These are phyloP conservation scores for Lepidopterella palustris DNA, from an alignment of 495 filamentous ascomycete genomes.

Conservation along the genomic window DNA sequence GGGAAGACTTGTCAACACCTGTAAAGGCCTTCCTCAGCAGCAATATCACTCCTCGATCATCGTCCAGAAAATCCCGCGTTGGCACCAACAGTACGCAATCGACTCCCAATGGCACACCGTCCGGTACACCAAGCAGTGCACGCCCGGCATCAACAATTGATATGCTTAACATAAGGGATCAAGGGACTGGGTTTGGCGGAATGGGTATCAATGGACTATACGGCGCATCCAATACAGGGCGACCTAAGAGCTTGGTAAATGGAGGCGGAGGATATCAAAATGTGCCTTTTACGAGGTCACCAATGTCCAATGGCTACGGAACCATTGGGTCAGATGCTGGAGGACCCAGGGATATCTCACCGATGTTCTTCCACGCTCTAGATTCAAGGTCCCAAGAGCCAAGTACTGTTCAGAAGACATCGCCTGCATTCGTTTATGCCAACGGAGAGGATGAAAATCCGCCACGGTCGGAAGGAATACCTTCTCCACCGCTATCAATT, in stretches of 20 bases:
- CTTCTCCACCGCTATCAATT: slow-evolving; percentile 29
- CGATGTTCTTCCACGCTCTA: slow-evolving; percentile 39
- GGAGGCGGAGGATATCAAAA: slow-evolving; percentile 12
- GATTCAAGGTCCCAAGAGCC: slow-evolving; percentile 27
- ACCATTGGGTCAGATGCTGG: slow-evolving; percentile 1
- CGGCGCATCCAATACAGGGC: slow-evolving; percentile 1
- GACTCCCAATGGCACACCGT: slow-evolving; percentile 32
- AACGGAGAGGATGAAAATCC: slow-evolving; percentile 31
- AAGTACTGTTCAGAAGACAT: slow-evolving; percentile 27
- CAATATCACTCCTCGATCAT: slow-evolving; percentile 40
- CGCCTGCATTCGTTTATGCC: slow-evolving; percentile 36
- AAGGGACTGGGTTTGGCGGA: slow-evolving; percentile 14
- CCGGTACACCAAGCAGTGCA: slow-evolving; percentile 15
- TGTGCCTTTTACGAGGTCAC: slow-evolving; percentile 16
- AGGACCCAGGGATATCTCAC: slow-evolving; percentile 5
- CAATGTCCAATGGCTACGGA: slow-evolving; percentile 3
- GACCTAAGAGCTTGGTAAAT: slow-evolving; percentile 26
- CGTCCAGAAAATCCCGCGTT: slow-evolving; percentile 35
- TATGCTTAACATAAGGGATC: slow-evolving; percentile 7
- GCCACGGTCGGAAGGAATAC: slow-evolving; percentile 1
- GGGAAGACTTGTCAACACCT: slow-evolving; percentile 31
- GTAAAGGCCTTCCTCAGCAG: slow-evolving; percentile 30
- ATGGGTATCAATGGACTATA: slow-evolving; percentile 10
- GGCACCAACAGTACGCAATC: slow-evolving; percentile 26
- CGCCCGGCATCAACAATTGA: slow-evolving; percentile 15